phyloP scores from a whole-genome alignment of 495 filamentous ascomycete genomes.

The Penicillium cinerascens region DNA sequence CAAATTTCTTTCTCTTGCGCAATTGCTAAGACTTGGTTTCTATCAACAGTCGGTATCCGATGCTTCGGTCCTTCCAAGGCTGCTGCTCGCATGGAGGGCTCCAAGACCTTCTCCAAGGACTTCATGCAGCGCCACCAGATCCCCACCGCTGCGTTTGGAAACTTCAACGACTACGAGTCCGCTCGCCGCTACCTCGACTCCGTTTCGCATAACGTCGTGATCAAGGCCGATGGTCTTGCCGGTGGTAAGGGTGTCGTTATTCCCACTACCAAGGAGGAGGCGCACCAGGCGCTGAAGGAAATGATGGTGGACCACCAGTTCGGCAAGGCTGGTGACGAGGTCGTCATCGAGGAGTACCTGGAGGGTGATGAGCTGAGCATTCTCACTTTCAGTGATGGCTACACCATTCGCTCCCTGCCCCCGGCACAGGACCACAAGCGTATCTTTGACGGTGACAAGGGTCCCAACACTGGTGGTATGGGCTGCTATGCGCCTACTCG shows the following conservation, averaged over 20 bases:
- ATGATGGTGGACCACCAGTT: conserved; percentile 92
- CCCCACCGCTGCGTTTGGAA: conserved; percentile 85
- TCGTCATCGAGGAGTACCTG: conserved; percentile 94
- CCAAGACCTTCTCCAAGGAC: conserved; percentile 95
- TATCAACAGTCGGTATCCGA: conserved; percentile 60
- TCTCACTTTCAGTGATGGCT: conserved; percentile 86
- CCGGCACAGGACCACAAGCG: conserved; percentile 96
- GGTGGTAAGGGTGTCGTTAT: conserved; percentile 93
- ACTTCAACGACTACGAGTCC: conserved; percentile 77
- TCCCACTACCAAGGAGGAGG: conserved; percentile 75
- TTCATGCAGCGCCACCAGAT: conserved; percentile 93
- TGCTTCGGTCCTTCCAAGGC: conserved; percentile 84
- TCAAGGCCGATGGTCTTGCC: conserved; percentile 84
- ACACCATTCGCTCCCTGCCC: conserved; percentile 78
- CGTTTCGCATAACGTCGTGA: conserved; percentile 72
- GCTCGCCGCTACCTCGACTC: conserved; percentile 73
- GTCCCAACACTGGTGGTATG: conserved; percentile 97
- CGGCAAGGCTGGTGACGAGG: conserved; percentile 80
- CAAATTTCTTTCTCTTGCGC: neutral
- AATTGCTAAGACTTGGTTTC: conserved; percentile 11
- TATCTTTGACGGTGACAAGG: conserved; percentile 84
- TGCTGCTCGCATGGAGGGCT: conserved; percentile 90
- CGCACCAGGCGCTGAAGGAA: conserved; percentile 71
- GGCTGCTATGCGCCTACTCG: conserved; percentile 92
- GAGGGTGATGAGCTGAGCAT: conserved; percentile 91